These are phyloP conservation scores for Ilex asprella DNA, from an alignment of 257 asterid species.

Conservation along the genomic window DNA sequence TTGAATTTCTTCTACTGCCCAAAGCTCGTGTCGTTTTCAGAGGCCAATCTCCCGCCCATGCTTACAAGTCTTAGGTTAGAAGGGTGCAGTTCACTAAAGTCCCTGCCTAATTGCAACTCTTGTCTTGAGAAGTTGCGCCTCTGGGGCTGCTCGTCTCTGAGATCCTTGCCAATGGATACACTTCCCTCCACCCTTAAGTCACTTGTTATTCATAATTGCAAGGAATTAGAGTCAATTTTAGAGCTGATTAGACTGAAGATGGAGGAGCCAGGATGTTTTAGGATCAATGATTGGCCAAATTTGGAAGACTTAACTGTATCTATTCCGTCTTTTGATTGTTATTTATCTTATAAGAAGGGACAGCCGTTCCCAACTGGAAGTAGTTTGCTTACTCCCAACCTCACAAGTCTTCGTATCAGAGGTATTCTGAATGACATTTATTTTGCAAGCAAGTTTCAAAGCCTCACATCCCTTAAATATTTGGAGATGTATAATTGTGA, in stretches of 20 bases:
- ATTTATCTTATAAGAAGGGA: neutral
- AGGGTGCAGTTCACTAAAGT: neutral
- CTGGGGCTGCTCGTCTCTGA: neutral
- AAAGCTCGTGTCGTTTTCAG: too few species aligned
- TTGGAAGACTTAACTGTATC: neutral
- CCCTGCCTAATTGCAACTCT: neutral
- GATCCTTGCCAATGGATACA: neutral
- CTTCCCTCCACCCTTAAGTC: too few species aligned
- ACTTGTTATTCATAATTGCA: too few species aligned
- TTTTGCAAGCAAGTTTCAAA: neutral
- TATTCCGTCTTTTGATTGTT: conserved; percentile 2
- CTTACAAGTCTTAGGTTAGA: neutral
- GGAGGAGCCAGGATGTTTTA: too few species aligned
- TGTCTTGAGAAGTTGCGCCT: conserved; percentile 4
- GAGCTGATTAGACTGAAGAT: too few species aligned
- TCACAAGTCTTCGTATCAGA: too few species aligned
- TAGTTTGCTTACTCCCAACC: too few species aligned
- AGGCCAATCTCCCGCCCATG: neutral
- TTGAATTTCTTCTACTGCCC: too few species aligned
- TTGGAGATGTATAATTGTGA: neutral
- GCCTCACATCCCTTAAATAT: neutral
- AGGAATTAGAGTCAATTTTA: too few species aligned
- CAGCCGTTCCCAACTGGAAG: too few species aligned
- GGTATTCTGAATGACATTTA: too few species aligned
- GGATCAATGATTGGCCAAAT: neutral